A percentile compares a stretch with the other conserved stretches of the same genome.
Evolutionary conservation across 2,329 filamentous ascomycete genomes (phyloP).

Genomic region (Chaetomium olivaceum): DNA sequence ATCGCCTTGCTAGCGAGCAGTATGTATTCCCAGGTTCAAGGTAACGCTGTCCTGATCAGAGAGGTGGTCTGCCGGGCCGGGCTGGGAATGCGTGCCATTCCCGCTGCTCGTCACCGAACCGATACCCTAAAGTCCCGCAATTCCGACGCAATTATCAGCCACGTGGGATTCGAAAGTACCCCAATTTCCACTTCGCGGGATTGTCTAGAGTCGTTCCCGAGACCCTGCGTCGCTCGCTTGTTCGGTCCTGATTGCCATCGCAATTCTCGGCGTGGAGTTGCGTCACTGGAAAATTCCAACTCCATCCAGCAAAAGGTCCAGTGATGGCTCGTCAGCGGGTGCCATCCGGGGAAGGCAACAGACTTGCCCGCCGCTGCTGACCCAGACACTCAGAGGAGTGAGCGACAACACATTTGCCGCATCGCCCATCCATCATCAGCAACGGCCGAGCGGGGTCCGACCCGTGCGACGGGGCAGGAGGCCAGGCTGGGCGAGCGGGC

Average conservation of each 20-base stretch:
- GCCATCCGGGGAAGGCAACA: neutral
- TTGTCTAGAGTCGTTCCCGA: constrained; percentile 2
- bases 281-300: neutral
- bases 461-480: neutral
- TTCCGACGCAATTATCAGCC: constrained; percentile 21
- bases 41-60: neutral
- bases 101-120: neutral
- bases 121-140: constrained; percentile 18
- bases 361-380: neutral
- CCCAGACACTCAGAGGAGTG: neutral
- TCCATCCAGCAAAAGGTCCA: neutral
- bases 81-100: neutral
- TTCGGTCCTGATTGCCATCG: constrained; percentile 6
- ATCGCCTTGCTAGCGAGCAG: neutral
- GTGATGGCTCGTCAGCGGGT: neutral
- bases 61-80: neutral
- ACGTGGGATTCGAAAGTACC: constrained; percentile 21
- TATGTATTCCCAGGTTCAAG: too few relatives aligned
- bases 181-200: neutral
- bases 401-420: constrained; percentile 3
- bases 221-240: neutral
- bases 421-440: neutral
- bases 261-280: neutral
- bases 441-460: constrained; percentile 11
- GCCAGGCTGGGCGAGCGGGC: constrained; percentile 5